Percentiles rank a stretch among this genome's conserved stretches.
Evolutionary conservation across 306 rosid species (phyloP).

Genomic region (Vigna reflexopilosa): DNA sequence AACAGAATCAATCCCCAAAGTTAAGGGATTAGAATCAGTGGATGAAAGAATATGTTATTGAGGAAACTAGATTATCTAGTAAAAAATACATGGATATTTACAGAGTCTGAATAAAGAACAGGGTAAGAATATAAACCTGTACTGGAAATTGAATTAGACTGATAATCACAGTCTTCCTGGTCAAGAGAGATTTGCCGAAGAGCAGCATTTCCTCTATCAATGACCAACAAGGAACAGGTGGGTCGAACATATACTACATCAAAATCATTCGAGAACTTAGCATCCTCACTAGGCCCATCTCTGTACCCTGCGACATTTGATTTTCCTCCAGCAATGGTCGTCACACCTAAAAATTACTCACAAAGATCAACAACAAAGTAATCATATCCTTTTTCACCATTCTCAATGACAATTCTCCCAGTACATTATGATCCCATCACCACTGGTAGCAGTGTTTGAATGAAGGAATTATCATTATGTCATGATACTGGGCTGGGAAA

Average conservation of each 20-base stretch:
- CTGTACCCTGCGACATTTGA: slow-evolving; percentile 91
- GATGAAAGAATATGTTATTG: slow-evolving; percentile 2
- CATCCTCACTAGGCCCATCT: slow-evolving; percentile 98
- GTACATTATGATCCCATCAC: slow-evolving; percentile 10
- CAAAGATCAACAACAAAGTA: slow-evolving; percentile 36
- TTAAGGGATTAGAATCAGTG: slow-evolving; percentile 1
- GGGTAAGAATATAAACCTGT: slow-evolving; percentile 64
- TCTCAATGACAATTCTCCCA: slow-evolving; percentile 20
- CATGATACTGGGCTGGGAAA: not conserved
- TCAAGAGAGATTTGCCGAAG: slow-evolving; percentile 87
- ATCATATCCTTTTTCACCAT: slow-evolving; percentile 15
- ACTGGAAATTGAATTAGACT: slow-evolving; percentile 75
- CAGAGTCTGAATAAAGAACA: not conserved
- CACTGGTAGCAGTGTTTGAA: slow-evolving; percentile 1
- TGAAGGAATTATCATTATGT: slow-evolving; percentile 27
- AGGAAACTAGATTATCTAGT: not conserved
- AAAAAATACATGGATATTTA: slow-evolving; percentile 1
- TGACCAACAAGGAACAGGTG: slow-evolving; percentile 90
- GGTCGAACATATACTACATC: slow-evolving; percentile 84
- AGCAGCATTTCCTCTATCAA: slow-evolving; percentile 98
- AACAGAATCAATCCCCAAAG: not conserved
- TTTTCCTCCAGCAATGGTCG: slow-evolving; percentile 99
- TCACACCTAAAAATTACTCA: slow-evolving; percentile 69
- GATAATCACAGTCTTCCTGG: slow-evolving; percentile 89
- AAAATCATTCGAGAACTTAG: slow-evolving; percentile 95